These are phyloP conservation scores for Kentomonas sorsogonicus DNA, from an alignment of 208 protist species.

Conservation along the genomic window DNA sequence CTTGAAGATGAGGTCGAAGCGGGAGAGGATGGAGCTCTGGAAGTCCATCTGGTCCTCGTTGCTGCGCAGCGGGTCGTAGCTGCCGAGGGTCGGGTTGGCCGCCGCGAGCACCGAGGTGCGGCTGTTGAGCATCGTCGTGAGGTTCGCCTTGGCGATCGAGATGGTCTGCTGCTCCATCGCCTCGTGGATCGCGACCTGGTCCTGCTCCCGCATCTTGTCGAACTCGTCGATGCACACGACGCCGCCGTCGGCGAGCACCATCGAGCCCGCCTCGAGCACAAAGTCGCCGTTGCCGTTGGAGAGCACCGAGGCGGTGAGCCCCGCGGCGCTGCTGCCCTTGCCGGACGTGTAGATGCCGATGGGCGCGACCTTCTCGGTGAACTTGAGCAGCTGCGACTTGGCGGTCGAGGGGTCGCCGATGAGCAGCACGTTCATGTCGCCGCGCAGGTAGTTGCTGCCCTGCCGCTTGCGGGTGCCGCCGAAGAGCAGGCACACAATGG, in stretches of 20 bases:
- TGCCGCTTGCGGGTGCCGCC: constrained; percentile 96
- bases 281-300: constrained; percentile 93
- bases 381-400: constrained; percentile 99
- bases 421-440: constrained; percentile 99
- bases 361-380: constrained; percentile 94
- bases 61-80: constrained; percentile 87
- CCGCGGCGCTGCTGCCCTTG: constrained; percentile 97
- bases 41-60: constrained; percentile 94
- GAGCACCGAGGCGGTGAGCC: constrained; percentile 97
- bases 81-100: constrained; percentile 97
- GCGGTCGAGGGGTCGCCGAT: constrained; percentile 99
- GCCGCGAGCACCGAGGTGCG: constrained; percentile 98
- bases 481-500: constrained; percentile 97
- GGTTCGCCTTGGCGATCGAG: constrained; percentile 99
- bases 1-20: constrained; percentile 99
- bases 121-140: constrained; percentile 99
- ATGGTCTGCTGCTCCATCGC: constrained; percentile 99
- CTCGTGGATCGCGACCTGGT: constrained; percentile 99
- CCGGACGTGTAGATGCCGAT: constrained; percentile 99
- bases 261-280: constrained; percentile 99
- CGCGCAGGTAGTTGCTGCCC: constrained; percentile 95
- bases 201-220: constrained; percentile 99
- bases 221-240: constrained; percentile 99
- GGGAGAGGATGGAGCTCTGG: constrained; percentile 98
- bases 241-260: constrained; percentile 99